These are phyloP conservation scores for Solanum chiquidenum DNA, from an alignment of 257 asterid genomes.

Conservation along the genomic window DNA sequence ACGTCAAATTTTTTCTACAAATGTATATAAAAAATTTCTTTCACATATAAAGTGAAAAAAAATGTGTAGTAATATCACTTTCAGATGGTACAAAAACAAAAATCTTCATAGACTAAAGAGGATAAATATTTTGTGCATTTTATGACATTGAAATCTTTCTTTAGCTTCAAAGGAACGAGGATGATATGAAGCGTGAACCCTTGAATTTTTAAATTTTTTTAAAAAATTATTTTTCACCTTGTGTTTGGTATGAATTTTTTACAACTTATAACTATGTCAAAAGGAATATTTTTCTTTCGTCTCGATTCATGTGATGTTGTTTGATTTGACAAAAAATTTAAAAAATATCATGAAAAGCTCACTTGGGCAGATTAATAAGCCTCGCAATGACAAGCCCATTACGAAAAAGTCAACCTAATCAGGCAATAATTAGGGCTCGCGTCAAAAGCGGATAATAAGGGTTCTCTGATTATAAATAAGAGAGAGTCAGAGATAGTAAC, in stretches of 20 bases:
- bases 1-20: not conserved
- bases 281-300: not conserved
- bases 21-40: not conserved
- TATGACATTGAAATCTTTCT: not conserved
- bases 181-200: not conserved
- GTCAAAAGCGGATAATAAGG: not conserved
- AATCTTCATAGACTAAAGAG: not conserved
- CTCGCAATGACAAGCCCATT: not conserved
- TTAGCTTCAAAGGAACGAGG: not conserved
- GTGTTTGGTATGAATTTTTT: not conserved
- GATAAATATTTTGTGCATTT: not conserved
- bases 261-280: not conserved
- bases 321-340: too few relatives aligned
- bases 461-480: not conserved
- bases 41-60: not conserved
- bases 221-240: not conserved
- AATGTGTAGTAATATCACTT: not conserved
- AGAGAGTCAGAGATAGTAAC: not conserved
- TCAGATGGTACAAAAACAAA: not conserved
- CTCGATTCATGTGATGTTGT: not conserved
- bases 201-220: too few relatives aligned
- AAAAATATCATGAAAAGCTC: not conserved
- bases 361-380: not conserved
- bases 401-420: not conserved
- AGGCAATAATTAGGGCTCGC: not conserved